Conservation (phyloP, 129 eudicot genomes). For the Flaveria trinervia region DNA sequence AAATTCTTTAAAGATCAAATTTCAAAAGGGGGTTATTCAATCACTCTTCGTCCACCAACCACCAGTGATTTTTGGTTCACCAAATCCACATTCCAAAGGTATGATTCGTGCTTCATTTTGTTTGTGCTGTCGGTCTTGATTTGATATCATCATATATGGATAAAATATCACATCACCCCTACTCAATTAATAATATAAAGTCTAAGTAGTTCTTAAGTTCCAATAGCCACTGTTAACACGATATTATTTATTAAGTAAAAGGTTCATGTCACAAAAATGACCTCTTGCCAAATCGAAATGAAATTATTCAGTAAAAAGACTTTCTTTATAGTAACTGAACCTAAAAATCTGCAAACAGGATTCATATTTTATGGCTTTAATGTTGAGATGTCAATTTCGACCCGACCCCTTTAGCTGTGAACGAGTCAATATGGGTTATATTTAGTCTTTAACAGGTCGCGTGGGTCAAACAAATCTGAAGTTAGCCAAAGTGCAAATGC, state of each 20-base stretch:
- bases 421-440: background rate
- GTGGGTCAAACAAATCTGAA: background rate
- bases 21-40: slow-evolving; percentile 93
- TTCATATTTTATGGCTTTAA: background rate
- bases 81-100: slow-evolving; percentile 90
- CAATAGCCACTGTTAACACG: slow-evolving; percentile 10
- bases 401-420: background rate
- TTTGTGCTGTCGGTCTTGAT: background rate
- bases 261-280: slow-evolving; percentile 9
- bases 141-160: slow-evolving; percentile 6
- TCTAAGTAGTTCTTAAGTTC: slow-evolving; percentile 7
- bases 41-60: slow-evolving; percentile 74
- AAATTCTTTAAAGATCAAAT: slow-evolving; percentile 87
- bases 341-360: background rate
- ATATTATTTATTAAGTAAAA: background rate
- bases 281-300: background rate
- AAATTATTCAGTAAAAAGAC: background rate
- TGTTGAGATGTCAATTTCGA: background rate
- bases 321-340: background rate
- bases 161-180: slow-evolving; percentile 13
- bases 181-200: background rate
- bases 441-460: background rate
- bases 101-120: background rate
- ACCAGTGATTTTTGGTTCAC: slow-evolving; percentile 74
- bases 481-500: background rate